Evolutionary conservation across 805 yeast genomes (phyloP), one percentile per base, ranked within the genome.

Genomic region (Zygosaccharomyces lentus): DNA sequence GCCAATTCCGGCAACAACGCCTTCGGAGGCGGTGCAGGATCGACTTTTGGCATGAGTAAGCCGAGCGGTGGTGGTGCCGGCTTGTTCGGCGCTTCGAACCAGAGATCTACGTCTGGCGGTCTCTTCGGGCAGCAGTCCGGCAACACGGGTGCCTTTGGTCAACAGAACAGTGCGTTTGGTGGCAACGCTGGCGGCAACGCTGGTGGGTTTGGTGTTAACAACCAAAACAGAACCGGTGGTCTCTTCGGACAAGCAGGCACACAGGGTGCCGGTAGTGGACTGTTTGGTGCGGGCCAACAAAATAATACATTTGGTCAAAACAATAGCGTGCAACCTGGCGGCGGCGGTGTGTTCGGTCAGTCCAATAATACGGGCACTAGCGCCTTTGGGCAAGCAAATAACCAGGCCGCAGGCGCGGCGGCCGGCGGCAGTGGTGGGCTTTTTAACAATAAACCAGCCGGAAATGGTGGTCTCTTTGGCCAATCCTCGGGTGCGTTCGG

Each of bases 21-120:
- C 6, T 64, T 62, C 49, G 65, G 64, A 16, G 62, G 58, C 34
- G 52, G 48, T 30, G 53, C 50, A 30, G 62, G 69, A 17, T 67
- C 75, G 9, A 70, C 75, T 16, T 77, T 77, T 55, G 70, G 75
- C 13, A 50, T 59, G 39, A 59, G 57, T 40, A 62, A 57, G 26
- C 55, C 65, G 5, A 49, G 55, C 12, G 16, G 45, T 64, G 40
- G 57, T 37, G 68, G 68, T n/a, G 21, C 21, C 5, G 61, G 64
- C 13, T 34, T 58, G 13, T 57, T 59, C 44, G 66, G 66, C 34
- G 48, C 50, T 25, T 43, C 55, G 56, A 34, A 46, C 46, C 37
- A 53, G 49, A 34, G 44, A 16, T 21, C 42, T 27, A 49, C 54
- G 13, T 32, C 52, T 10, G 58, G 58, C 26, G 62, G 65, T 12